A percentile compares a stretch with the other conserved stretches of the same genome.
Conservation (phyloP, 176 grass and related monocot genomes). For the Eremochloa ophiuroides region DNA sequence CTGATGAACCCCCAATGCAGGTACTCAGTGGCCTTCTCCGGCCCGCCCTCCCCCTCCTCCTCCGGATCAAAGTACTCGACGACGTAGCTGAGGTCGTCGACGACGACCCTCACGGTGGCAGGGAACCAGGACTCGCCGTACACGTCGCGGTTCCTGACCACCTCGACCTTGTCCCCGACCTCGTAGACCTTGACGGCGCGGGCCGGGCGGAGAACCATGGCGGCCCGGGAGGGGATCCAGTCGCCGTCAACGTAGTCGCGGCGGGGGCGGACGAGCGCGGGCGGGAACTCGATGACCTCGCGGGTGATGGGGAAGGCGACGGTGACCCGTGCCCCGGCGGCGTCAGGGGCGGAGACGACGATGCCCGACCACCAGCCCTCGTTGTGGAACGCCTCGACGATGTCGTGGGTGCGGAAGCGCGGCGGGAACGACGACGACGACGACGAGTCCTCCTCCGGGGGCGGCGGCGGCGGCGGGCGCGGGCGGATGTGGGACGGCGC, state of each 20-base stretch:
- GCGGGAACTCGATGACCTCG: slow-evolving; percentile 43
- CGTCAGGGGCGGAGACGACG: background rate
- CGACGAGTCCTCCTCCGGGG: too few species aligned
- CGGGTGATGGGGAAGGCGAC: slow-evolving; percentile 60
- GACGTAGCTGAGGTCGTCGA: slow-evolving; percentile 32
- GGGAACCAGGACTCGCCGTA: slow-evolving; percentile 60
- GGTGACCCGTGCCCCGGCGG: background rate
- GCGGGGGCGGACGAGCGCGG: slow-evolving; percentile 34
- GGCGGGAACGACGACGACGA: background rate
- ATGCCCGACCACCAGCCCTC: slow-evolving; percentile 83
- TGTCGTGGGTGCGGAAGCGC: slow-evolving; percentile 16
- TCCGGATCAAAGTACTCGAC: slow-evolving; percentile 49
- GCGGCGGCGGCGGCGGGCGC: background rate
- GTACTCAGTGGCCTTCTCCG: slow-evolving; percentile 37
- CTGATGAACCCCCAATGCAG: slow-evolving; percentile 55
- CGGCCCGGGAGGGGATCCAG: slow-evolving; percentile 29
- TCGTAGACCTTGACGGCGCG: slow-evolving; percentile 11
- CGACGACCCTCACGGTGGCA: slow-evolving; percentile 34
- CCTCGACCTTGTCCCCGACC: slow-evolving; percentile 53
- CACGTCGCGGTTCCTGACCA: slow-evolving; percentile 21
- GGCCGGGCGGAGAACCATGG: background rate
- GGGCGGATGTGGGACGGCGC: slow-evolving; percentile 32
- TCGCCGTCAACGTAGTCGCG: slow-evolving; percentile 33
- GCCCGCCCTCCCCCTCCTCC: background rate
- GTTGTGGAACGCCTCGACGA: slow-evolving; percentile 70